Evolutionary conservation across 2,329 filamentous ascomycete genomes (phyloP), one percentile per base, ranked within the genome.

Genomic region (Septoria petroselini): DNA sequence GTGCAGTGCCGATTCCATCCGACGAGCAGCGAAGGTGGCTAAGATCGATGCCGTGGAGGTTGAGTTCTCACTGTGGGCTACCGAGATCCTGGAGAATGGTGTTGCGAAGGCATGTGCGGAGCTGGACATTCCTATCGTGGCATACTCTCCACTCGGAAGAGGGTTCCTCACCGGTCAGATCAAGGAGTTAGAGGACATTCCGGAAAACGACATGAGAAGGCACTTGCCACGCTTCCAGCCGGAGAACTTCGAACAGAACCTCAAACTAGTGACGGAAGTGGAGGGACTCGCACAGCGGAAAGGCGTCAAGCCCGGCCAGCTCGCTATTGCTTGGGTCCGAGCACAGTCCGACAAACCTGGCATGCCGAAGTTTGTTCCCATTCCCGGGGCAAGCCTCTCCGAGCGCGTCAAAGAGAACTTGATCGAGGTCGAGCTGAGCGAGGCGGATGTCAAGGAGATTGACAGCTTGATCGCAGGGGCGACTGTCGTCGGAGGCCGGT

Each of bases 131-230:
- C 83, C 85, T 0, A 71, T 91, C 40, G 69, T 88, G 29, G 85
- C 84, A 0, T 91, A 89, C 69, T 84, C 83, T 37, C 86, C 87
- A 1, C 73, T 90, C 0, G 83, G 85, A 3, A 72, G 79, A 19
- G 82, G 82, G 1, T 77, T 81, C 69, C 59, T 83, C 47, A 77
- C 78, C 0, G 78, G 79, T 1, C 64, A 76, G 54, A 68, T 80
- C 60, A 76, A 73, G 61, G 71, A 65, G 5, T 54, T 60, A 1
- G 72, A 77, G 1, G 84, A 87, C 58, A 68, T 87, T 30, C 74
- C 75, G 2, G 68, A 78, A 38, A 72, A 72, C 30, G 78, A 81
- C 61, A 60, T 72, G 33, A 67, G 76, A 17, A 65, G 61, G 15
- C 44, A 57, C 14, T 62, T 74, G 17, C 83, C 84, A 4, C 76